These are phyloP conservation scores for Irpex sp. DNA, from an alignment of 1,284 basidiomycete genomes.

Conservation along the genomic window DNA sequence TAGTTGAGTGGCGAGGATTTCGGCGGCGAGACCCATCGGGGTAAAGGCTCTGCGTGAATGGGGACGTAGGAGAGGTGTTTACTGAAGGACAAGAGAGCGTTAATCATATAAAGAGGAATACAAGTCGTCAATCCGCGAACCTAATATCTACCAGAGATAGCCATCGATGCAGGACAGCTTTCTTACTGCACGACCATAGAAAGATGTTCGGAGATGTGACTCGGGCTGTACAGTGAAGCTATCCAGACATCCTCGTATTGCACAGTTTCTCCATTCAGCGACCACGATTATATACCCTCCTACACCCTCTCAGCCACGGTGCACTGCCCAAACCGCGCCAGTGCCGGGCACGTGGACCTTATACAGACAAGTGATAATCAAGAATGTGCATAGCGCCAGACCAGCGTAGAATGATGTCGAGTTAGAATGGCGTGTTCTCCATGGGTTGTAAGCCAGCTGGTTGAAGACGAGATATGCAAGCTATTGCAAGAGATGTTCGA, in stretches of 20 bases:
- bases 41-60: background rate
- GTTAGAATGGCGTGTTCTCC: background rate
- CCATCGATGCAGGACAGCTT: background rate
- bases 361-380: background rate
- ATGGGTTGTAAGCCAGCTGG: too few species aligned
- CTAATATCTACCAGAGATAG: background rate
- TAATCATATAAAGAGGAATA: too few species aligned
- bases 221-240: background rate
- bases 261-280: background rate
- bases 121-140: background rate
- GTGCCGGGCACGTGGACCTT: background rate
- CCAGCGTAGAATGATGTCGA: background rate
- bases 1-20: conserved; percentile 14
- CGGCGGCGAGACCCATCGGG: conserved; percentile 8
- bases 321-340: background rate
- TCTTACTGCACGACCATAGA: too few species aligned
- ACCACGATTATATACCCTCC: too few species aligned
- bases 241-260: background rate
- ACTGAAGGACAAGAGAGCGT: too few species aligned
- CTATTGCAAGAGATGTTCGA: too few species aligned
- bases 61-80: too few species aligned
- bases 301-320: background rate
- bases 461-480: background rate
- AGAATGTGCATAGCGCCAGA: background rate
- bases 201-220: too few species aligned